phyloP scores from a whole-genome alignment of 2,329 filamentous ascomycete species.

The Fusarium subtropicale region DNA sequence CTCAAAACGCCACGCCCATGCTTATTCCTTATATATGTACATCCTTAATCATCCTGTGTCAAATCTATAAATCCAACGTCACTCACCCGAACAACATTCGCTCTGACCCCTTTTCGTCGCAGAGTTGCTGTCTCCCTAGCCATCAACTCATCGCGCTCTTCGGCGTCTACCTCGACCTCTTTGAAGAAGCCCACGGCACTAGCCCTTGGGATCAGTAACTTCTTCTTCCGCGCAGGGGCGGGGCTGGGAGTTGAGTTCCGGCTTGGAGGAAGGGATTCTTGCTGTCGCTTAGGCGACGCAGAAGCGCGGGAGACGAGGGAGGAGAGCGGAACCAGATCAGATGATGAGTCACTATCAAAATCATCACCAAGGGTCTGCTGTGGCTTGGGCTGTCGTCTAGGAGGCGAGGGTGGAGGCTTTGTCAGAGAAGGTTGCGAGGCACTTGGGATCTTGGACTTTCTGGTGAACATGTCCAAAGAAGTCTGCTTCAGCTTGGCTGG shows the following conservation, averaged over 20 bases:
- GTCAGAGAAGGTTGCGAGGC: constrained; percentile 15
- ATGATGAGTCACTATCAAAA: constrained; percentile 35
- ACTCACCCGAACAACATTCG: constrained; percentile 46
- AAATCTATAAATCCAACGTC: constrained; percentile 52
- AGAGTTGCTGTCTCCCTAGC: constrained; percentile 37
- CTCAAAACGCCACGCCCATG: constrained; percentile 17
- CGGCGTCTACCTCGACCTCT: constrained; percentile 46
- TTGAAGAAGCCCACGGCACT: constrained; percentile 56
- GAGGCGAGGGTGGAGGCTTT: background rate
- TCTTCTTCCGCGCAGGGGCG: constrained; percentile 51
- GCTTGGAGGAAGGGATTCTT: background rate
- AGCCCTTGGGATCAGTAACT: constrained; percentile 53
- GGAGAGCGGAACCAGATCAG: constrained; percentile 33
- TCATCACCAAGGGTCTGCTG: constrained; percentile 1
- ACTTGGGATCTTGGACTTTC: constrained; percentile 12
- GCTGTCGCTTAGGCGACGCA: constrained; percentile 26
- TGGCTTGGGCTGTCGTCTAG: background rate
- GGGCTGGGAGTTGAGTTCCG: constrained; percentile 28
- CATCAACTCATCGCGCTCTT: constrained; percentile 45
- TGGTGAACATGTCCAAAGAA: constrained; percentile 50
- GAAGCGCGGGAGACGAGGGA: constrained; percentile 20
- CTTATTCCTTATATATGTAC: background rate
- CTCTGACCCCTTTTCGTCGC: constrained; percentile 26
- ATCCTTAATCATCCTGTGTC: constrained; percentile 45
- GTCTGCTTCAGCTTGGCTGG: constrained; percentile 49